Evolutionary conservation across 2,329 filamentous ascomycete species (phyloP), one percentile per base, ranked within the genome.

Genomic region (Parasarocladium wereldwijsianum): DNA sequence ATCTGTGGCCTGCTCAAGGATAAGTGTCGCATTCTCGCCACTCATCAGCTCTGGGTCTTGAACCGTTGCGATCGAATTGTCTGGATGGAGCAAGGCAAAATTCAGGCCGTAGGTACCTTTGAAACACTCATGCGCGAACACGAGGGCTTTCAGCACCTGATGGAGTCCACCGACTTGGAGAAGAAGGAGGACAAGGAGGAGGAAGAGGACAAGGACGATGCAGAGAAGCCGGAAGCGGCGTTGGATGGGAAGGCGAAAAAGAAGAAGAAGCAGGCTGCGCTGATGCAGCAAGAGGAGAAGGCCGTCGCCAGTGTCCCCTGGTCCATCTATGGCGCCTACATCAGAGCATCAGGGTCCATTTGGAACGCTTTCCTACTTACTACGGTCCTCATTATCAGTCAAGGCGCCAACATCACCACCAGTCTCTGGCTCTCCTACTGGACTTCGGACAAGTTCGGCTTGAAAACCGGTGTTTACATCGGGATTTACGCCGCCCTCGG

Each of bases 381-480:
- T 4, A 34, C 72, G 15, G 52, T 84, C 3, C 63, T 93, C 8
- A 49, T 82, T 5, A 45, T 85, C 8, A 75, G 81, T 0, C 85
- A 93, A 46, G 83, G 76, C 7, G 69, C 80, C 36, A 94, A 93
- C 46, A 87, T 96, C 38, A 66, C 72, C 40, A 93, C 85, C 9
- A 86, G 79, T 44, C 56, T 96, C 32, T 96, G 87, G 87, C 68
- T 96, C 2, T 90, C 85, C 1, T 96, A 76, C 58, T 96, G 87
- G 87, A 92, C 83, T 1, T 82, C 80, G 1, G 55, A 84, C 49
- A 76, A 79, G 46, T 93, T 78, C 40, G 58, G 64, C 6, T 69
- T 78, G 34, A 62, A 66, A 0, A 69, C 60, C 9, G 82, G 76
- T 2, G 55, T 64, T 17, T 93, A 93, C 46, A 82, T 84, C 40